phyloP scores from a whole-genome alignment of 164 flowering plant species.

The Chimonanthus praecox region DNA sequence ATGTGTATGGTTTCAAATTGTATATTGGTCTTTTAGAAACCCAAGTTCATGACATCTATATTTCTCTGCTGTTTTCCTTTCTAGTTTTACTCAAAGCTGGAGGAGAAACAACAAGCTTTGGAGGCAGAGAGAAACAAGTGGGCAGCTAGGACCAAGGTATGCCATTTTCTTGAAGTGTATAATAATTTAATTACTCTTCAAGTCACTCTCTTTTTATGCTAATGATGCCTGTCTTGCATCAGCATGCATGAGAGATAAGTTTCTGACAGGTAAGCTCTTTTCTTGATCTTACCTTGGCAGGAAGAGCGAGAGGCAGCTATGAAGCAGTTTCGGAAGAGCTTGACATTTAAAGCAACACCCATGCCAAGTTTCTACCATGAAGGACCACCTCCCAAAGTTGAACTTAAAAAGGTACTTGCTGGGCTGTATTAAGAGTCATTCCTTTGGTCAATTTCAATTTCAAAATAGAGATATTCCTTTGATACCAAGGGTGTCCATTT shows the following conservation, averaged over 20 bases:
- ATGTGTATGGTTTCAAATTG: neutral
- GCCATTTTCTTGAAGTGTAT: neutral
- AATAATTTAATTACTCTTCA: neutral
- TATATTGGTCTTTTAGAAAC: neutral
- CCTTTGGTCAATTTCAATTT: neutral
- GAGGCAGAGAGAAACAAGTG: conserved; percentile 36
- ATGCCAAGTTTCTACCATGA: conserved; percentile 90
- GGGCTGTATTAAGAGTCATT: neutral
- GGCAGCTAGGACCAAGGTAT: conserved; percentile 80
- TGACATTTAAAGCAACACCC: conserved; percentile 79
- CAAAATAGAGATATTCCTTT: neutral
- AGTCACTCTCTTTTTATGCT: neutral
- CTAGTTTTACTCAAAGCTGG: conserved; percentile 2
- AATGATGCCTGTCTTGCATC: neutral
- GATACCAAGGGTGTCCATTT: neutral
- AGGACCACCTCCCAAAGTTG: conserved; percentile 80
- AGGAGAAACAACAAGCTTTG: conserved; percentile 7
- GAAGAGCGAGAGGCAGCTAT: conserved; percentile 88
- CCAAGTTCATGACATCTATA: neutral
- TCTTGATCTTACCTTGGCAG: conserved; percentile 24
- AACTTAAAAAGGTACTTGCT: conserved; percentile 78
- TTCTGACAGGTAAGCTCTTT: neutral
- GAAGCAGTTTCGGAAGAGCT: conserved; percentile 72
- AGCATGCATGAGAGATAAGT: neutral
- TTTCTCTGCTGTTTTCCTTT: neutral